Conservation (phyloP, 2,329 filamentous ascomycete genomes). For the Aspergillus neotritici region DNA sequence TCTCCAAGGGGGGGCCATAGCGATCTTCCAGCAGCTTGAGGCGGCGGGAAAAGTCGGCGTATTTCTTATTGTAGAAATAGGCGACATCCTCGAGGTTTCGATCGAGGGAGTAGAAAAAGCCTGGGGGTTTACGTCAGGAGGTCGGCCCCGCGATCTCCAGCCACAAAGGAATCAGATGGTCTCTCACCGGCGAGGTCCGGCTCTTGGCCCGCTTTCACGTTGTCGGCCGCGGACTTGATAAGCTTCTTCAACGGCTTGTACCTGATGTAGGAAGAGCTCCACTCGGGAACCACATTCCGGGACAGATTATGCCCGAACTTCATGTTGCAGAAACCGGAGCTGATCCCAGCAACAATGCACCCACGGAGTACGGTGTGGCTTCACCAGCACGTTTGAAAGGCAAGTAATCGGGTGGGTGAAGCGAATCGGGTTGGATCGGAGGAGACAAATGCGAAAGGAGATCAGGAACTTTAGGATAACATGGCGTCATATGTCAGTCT, state of each 20-base stretch:
- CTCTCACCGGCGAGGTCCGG: slow-evolving; percentile 84
- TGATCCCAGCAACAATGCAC: no score
- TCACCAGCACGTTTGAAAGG: not conserved
- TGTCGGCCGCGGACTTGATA: slow-evolving; percentile 70
- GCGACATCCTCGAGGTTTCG: slow-evolving; percentile 97
- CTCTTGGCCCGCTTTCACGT: slow-evolving; percentile 63
- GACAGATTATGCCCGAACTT: slow-evolving; percentile 48
- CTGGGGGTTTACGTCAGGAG: slow-evolving; percentile 47
- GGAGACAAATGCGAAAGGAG: slow-evolving; percentile 8
- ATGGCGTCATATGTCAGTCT: slow-evolving; percentile 19
- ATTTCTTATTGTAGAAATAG: slow-evolving; percentile 94
- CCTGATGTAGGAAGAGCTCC: slow-evolving; percentile 47
- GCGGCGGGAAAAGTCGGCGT: slow-evolving; percentile 74
- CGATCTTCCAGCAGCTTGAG: slow-evolving; percentile 81
- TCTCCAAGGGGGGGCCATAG: slow-evolving; percentile 69
- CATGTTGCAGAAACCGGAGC: slow-evolving; percentile 30
- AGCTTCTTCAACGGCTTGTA: slow-evolving; percentile 74
- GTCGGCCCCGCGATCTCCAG: slow-evolving; percentile 8
- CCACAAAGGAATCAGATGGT: slow-evolving; percentile 8
- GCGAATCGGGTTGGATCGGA: slow-evolving; percentile 4
- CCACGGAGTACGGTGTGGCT: no score
- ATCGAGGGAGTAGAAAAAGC: slow-evolving; percentile 94
- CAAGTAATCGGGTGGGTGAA: slow-evolving; percentile 4
- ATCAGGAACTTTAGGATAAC: slow-evolving; percentile 8
- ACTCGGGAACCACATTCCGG: slow-evolving; percentile 48